Evolutionary conservation across 192 early-diverging fungal genomes (phyloP).

Genomic region (Pecoramyces ruminantium): DNA sequence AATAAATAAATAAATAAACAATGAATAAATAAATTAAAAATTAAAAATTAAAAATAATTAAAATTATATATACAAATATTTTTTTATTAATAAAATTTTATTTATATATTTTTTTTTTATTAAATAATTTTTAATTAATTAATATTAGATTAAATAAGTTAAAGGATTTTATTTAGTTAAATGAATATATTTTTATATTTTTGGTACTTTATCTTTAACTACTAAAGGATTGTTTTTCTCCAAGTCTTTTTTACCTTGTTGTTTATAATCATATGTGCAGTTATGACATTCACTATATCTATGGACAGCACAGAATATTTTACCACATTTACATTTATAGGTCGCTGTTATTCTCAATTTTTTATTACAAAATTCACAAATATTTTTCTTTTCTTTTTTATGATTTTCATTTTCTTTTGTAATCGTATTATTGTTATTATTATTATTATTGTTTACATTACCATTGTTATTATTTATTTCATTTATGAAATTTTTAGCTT

Average conservation of each 20-base stretch:
- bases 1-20: too few relatives aligned
- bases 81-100: too few relatives aligned
- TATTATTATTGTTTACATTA: too few relatives aligned
- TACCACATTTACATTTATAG: conserved; percentile 32
- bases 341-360: conserved; percentile 24
- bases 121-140: too few relatives aligned
- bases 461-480: too few relatives aligned
- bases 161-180: too few relatives aligned
- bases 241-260: conserved; percentile 14
- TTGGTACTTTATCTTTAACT: conserved; percentile 21
- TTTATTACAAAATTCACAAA: conserved; percentile 23
- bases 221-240: conserved; percentile 32
- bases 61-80: too few relatives aligned
- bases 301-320: conserved; percentile 28
- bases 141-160: too few relatives aligned
- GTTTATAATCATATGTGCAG: conserved; percentile 29
- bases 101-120: too few relatives aligned
- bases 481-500: too few relatives aligned
- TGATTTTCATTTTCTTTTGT: background rate
- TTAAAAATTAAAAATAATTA: too few relatives aligned
- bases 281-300: conserved; percentile 31
- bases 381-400: background rate
- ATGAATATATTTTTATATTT: conserved; percentile 21
- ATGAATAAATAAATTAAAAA: too few relatives aligned
- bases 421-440: background rate